Conservation (phyloP, 495 filamentous ascomycete species). For the Antarctomyces pellizariae region DNA sequence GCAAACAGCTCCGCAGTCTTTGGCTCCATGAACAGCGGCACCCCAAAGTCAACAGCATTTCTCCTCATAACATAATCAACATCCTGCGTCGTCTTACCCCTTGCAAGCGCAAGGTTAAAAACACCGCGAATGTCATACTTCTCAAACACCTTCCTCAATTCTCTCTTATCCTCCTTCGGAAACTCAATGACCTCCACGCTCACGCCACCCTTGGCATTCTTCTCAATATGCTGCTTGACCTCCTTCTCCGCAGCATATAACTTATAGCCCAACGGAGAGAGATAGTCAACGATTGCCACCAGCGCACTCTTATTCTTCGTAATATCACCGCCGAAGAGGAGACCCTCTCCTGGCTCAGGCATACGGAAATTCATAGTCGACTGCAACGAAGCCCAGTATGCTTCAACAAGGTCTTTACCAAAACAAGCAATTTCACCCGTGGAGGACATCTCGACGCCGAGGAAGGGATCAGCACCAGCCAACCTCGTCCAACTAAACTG, state of each 20-base stretch:
- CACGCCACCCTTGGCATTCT: constrained; percentile 34
- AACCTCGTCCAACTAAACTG: constrained; percentile 98
- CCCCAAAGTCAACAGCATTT: constrained; percentile 94
- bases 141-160: constrained; percentile 83
- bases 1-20: constrained; percentile 95
- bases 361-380: constrained; percentile 98
- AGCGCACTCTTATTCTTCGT: constrained; percentile 35
- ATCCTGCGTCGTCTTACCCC: constrained; percentile 67
- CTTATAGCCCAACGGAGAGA: constrained; percentile 79
- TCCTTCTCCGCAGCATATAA: constrained; percentile 62
- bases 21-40: constrained; percentile 96
- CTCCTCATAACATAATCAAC: constrained; percentile 97
- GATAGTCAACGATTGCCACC: constrained; percentile 53
- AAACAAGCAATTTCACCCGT: constrained; percentile 98
- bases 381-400: constrained; percentile 91
- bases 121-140: constrained; percentile 90
- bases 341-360: constrained; percentile 76
- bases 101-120: constrained; percentile 75
- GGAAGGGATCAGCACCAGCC: constrained; percentile 92
- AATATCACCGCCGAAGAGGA: constrained; percentile 78
- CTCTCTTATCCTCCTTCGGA: constrained; percentile 87
- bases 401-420: constrained; percentile 83
- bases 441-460: constrained; percentile 91
- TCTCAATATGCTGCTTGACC: constrained; percentile 67
- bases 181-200: constrained; percentile 86